Evolutionary conservation across 352 stramenopile genomes (phyloP).

Genomic region (Halophytophthora polymorphica): DNA sequence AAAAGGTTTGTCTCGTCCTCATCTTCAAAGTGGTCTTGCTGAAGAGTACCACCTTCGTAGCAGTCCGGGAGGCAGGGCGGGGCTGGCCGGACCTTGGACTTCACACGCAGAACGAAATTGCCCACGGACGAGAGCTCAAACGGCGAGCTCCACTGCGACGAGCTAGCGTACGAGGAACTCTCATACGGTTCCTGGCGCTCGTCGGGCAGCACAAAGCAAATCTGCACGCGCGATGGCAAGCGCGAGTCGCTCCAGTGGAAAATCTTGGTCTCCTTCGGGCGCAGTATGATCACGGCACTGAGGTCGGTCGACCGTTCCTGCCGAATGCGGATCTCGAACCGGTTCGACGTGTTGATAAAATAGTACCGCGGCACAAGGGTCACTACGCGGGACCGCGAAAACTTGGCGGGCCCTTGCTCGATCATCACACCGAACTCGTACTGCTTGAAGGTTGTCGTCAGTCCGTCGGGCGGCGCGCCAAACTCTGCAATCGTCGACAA

Average conservation of each 20-base stretch:
- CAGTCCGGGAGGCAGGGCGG: conserved; percentile 38
- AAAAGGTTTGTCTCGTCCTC: conserved; percentile 25
- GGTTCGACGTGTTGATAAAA: conserved; percentile 70
- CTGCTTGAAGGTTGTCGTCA: conserved; percentile 52
- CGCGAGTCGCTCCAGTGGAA: conserved; percentile 77
- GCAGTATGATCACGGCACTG: conserved; percentile 37
- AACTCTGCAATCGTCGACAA: conserved; percentile 54
- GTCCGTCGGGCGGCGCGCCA: conserved; percentile 16
- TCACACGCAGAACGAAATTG: conserved; percentile 76
- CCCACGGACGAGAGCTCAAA: conserved; percentile 80
- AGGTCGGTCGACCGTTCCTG: conserved; percentile 48
- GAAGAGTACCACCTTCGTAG: conserved; percentile 30
- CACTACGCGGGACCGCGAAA: conserved; percentile 73
- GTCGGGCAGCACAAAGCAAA: conserved; percentile 58
- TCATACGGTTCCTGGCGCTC: conserved; percentile 18
- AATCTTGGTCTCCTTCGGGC: conserved; percentile 59
- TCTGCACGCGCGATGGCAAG: conserved; percentile 61
- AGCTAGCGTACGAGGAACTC: conserved; percentile 25
- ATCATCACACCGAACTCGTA: conserved; percentile 87
- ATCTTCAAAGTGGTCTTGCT: conserved; percentile 22
- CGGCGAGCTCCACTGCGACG: conserved; percentile 72
- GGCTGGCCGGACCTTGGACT: conserved; percentile 47
- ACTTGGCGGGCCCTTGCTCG: conserved; percentile 73
- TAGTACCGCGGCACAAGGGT: conserved; percentile 81
- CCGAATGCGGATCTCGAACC: conserved; percentile 62